Percentiles rank a stretch among this genome's conserved stretches.
phyloP scores from a whole-genome alignment of 805 yeast species.

The Blastobotrys chiropterorum region DNA sequence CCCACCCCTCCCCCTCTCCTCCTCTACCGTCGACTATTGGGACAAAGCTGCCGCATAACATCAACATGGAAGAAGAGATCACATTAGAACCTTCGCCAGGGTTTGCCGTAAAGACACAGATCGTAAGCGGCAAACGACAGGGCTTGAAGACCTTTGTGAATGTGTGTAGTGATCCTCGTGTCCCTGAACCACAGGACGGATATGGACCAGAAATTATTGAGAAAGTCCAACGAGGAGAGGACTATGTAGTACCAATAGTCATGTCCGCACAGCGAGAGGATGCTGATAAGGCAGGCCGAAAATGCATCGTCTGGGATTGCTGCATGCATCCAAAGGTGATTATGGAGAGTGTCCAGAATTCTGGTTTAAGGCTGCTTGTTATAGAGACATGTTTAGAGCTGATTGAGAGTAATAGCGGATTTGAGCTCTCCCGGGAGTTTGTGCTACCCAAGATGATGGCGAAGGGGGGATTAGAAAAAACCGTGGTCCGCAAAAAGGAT shows the following conservation, averaged over 20 bases:
- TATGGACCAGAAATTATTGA: slow-evolving; percentile 39
- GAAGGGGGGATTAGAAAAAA: slow-evolving; percentile 55
- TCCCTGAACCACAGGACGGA: slow-evolving; percentile 53
- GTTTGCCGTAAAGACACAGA: slow-evolving; percentile 64
- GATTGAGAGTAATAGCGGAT: slow-evolving; percentile 50
- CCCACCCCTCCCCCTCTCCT: too few species aligned
- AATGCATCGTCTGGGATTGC: slow-evolving; percentile 70
- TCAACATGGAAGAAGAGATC: slow-evolving; percentile 17
- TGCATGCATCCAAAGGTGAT: slow-evolving; percentile 61
- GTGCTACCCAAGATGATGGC: slow-evolving; percentile 63
- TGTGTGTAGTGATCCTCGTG: slow-evolving; percentile 57
- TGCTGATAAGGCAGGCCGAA: slow-evolving; percentile 58
- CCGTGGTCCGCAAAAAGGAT: slow-evolving; percentile 26
- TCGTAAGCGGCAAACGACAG: slow-evolving; percentile 33
- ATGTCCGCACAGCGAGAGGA: slow-evolving; percentile 51
- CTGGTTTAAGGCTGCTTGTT: slow-evolving; percentile 56
- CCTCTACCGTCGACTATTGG: too few species aligned
- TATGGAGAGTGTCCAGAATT: slow-evolving; percentile 52
- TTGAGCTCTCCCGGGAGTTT: slow-evolving; percentile 53
- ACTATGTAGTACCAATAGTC: slow-evolving; percentile 83
- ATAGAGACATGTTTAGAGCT: slow-evolving; percentile 83
- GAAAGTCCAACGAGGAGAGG: slow-evolving; percentile 56
- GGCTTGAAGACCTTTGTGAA: slow-evolving; percentile 72
- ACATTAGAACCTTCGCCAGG: slow-evolving; percentile 51
- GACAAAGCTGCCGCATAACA: background rate